phyloP scores from a whole-genome alignment of 108 stramenopile species.

The Asterionellopsis glacialis region DNA sequence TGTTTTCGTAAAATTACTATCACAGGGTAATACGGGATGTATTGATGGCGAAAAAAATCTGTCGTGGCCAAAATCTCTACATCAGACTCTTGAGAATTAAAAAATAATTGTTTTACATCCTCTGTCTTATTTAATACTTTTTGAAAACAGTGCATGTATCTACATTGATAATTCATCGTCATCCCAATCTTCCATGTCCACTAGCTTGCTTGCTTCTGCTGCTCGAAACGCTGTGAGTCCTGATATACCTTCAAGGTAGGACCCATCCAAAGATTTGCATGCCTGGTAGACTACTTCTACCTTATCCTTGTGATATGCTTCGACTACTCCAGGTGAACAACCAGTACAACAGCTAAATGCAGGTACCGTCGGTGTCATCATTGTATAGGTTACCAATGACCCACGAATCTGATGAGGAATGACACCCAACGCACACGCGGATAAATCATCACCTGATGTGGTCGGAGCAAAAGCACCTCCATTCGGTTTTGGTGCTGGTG shows the following conservation, averaged over 20 bases:
- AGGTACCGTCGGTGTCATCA: slow-evolving; percentile 87
- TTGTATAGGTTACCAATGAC: slow-evolving; percentile 84
- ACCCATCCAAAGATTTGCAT: slow-evolving; percentile 69
- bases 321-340: slow-evolving; percentile 77
- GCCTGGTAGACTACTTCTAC: slow-evolving; percentile 76
- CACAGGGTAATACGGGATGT: too few species aligned
- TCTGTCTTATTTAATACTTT: too few species aligned
- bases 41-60: too few species aligned
- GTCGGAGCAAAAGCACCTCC: slow-evolving; percentile 38
- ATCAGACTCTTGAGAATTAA: too few species aligned
- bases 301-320: slow-evolving; percentile 64
- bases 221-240: slow-evolving; percentile 65
- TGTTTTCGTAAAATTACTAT: too few species aligned
- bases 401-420: slow-evolving; percentile 94
- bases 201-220: slow-evolving; percentile 31
- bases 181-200: slow-evolving; percentile 21
- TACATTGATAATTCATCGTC: slow-evolving; percentile 19
- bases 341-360: slow-evolving; percentile 91
- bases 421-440: slow-evolving; percentile 59
- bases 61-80: too few species aligned
- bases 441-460: slow-evolving; percentile 10
- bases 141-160: too few species aligned
- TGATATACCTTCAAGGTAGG: slow-evolving; percentile 65
- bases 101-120: too few species aligned
- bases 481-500: slow-evolving; percentile 38